Evolutionary conservation across 805 yeast species (phyloP).

Genomic region (Yarrowia hollandica): DNA sequence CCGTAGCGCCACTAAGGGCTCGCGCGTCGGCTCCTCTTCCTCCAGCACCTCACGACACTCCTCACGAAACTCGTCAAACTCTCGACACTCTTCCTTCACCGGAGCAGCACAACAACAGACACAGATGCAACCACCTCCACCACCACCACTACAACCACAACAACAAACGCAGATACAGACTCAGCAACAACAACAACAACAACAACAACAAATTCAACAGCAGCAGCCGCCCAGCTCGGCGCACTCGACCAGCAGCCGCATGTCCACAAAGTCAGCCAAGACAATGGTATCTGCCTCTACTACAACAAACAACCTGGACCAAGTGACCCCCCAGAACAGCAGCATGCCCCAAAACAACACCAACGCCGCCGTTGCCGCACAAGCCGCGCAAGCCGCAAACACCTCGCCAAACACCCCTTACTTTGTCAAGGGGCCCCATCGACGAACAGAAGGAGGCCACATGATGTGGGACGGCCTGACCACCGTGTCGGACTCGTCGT

Average conservation of each 20-base stretch:
- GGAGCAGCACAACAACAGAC: neutral
- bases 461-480: conserved; percentile 29
- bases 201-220: no score
- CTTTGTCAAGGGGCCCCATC: conserved; percentile 10
- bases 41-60: neutral
- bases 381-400: neutral
- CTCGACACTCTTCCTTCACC: neutral
- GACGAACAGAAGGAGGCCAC: conserved; percentile 26
- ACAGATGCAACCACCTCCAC: no score
- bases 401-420: neutral
- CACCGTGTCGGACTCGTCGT: conserved; percentile 15
- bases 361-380: neutral
- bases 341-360: no score
- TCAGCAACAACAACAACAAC: no score
- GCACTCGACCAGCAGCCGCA: no score
- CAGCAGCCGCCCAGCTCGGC: no score
- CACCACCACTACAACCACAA: no score
- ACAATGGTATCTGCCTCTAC: no score
- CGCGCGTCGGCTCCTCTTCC: neutral
- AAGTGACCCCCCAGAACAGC: no score
- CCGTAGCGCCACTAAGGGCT: neutral
- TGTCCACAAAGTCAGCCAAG: no score
- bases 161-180: no score
- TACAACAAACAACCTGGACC: no score
- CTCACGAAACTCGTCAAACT: neutral